phyloP scores from a whole-genome alignment of 2,329 filamentous ascomycete genomes.

The Penicillium sp. region DNA sequence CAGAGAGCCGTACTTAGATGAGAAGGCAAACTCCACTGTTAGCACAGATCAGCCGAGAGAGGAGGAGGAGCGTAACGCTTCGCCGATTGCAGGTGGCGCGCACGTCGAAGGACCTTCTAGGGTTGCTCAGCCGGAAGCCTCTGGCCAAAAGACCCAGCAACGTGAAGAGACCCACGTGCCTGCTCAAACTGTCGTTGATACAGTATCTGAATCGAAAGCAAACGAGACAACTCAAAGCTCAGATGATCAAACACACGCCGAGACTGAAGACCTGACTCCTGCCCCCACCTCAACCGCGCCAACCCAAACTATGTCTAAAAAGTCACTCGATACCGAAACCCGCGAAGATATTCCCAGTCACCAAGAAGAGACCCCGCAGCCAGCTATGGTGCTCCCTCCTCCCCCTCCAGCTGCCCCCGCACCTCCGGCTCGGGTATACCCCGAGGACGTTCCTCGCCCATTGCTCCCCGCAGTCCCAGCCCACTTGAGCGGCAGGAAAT shows the following conservation, averaged over 20 bases:
- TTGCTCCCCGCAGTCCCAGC: conserved; percentile 80
- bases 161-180: conserved; percentile 11
- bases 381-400: conserved; percentile 56
- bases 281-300: conserved; percentile 43
- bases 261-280: conserved; percentile 63
- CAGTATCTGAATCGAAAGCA: conserved; percentile 21
- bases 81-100: conserved; percentile 39
- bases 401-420: conserved; percentile 55
- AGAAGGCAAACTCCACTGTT: conserved; percentile 38
- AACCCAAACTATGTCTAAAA: conserved; percentile 46
- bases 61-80: conserved; percentile 31
- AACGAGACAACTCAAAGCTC: conserved; percentile 17
- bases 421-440: conserved; percentile 33
- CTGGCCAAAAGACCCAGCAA: conserved; percentile 15
- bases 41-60: conserved; percentile 28
- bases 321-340: conserved; percentile 40
- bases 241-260: conserved; percentile 50
- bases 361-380: conserved; percentile 37
- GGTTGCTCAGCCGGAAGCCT: conserved; percentile 15
- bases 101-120: conserved; percentile 34
- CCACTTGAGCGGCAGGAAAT: conserved; percentile 84
- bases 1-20: conserved; percentile 41
- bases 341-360: conserved; percentile 43
- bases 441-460: conserved; percentile 56
- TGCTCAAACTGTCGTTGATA: conserved; percentile 6